Conservation (phyloP, 176 grass and related monocot genomes). For the Cymbopogon citratus region DNA sequence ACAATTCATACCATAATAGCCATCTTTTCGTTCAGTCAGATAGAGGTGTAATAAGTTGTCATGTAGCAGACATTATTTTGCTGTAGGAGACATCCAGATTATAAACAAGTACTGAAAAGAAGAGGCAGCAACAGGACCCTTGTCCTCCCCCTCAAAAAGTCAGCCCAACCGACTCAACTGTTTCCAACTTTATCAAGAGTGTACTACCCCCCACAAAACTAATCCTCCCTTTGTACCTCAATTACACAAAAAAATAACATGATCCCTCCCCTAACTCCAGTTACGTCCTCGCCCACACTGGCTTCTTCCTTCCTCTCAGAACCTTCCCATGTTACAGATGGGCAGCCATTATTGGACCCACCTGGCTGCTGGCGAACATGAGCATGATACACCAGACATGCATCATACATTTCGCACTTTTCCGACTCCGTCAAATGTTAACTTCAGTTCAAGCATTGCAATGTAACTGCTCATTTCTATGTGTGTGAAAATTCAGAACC, state of each 20-base stretch:
- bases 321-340: slow-evolving; percentile 60
- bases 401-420: not conserved
- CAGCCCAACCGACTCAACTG: slow-evolving; percentile 63
- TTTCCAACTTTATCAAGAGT: slow-evolving; percentile 41
- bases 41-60: not conserved
- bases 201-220: not conserved
- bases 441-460: too few species aligned
- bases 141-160: slow-evolving; percentile 53
- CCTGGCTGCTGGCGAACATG: slow-evolving; percentile 21
- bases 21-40: not conserved
- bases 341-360: slow-evolving; percentile 32
- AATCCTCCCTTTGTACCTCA: slow-evolving; percentile 16
- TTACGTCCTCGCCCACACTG: not conserved
- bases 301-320: slow-evolving; percentile 30
- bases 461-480: not conserved
- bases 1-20: not conserved
- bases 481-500: not conserved
- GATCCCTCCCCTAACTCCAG: slow-evolving; percentile 28
- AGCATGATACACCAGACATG: slow-evolving; percentile 12
- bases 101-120: slow-evolving; percentile 46
- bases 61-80: not conserved
- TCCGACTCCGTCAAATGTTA: not conserved
- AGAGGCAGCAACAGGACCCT: slow-evolving; percentile 43
- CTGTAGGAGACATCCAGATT: slow-evolving; percentile 11
- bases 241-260: slow-evolving; percentile 49